A percentile compares a stretch with the other conserved stretches of the same genome.
These are phyloP conservation scores for Collybia sordida DNA, from an alignment of 768 basidiomycete species.

Conservation along the genomic window DNA sequence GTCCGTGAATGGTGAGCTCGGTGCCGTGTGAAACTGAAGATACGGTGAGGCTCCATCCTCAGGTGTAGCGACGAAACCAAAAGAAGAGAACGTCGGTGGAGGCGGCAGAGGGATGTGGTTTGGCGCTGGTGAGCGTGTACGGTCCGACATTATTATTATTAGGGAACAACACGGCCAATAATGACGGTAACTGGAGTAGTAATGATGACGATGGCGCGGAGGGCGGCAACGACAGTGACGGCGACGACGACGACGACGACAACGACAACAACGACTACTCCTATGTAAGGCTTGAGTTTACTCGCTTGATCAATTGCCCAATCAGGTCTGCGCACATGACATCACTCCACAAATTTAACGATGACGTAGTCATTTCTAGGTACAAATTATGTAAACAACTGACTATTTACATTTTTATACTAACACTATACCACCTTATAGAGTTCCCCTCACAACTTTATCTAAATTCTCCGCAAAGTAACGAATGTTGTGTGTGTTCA, in stretches of 20 bases:
- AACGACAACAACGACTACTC: no score
- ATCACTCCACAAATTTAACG: constrained; percentile 24
- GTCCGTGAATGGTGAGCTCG: no score
- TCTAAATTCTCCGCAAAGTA: constrained; percentile 76
- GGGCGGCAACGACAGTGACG: no score
- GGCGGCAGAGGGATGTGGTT: constrained; percentile 34
- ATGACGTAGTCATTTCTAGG: constrained; percentile 21
- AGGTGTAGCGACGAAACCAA: constrained; percentile 26
- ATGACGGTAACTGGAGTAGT: not conserved
- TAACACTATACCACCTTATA: constrained; percentile 10
- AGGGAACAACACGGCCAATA: constrained; percentile 3
- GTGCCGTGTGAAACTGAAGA: no score
- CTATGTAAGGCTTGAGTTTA: not conserved
- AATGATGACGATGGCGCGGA: no score
- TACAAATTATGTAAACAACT: no score
- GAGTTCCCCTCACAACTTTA: constrained; percentile 45
- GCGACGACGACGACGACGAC: no score
- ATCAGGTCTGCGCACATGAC: constrained; percentile 22
- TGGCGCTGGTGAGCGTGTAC: constrained; percentile 12
- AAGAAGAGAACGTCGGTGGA: constrained; percentile 27
- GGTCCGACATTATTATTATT: not conserved
- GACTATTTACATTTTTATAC: no score
- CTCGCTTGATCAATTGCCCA: not conserved
- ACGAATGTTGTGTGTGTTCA: constrained; percentile 77
- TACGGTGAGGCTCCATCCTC: no score